Evolutionary conservation across 257 asterid species (phyloP).

Genomic region (Leonotis leonurus): DNA sequence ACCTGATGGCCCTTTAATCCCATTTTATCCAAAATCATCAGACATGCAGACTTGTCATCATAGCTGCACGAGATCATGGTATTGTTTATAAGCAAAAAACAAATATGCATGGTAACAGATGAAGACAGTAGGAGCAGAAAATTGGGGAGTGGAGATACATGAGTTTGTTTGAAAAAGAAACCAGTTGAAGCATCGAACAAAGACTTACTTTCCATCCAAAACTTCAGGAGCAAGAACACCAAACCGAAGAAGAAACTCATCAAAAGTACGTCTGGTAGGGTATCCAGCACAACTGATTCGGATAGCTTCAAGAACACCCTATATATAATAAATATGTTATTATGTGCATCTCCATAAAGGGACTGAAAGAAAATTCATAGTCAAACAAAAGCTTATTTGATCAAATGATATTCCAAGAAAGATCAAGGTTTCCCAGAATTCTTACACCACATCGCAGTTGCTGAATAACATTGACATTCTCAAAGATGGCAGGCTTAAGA

Average conservation of each 20-base stretch:
- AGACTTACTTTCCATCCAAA: slow-evolving; percentile 67
- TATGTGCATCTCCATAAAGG: neutral
- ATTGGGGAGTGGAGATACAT: slow-evolving; percentile 2
- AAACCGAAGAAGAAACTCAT: slow-evolving; percentile 96
- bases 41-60: slow-evolving; percentile 84
- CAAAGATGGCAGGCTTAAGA: slow-evolving; percentile 93
- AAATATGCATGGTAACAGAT: neutral
- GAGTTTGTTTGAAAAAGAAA: neutral
- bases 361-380: neutral
- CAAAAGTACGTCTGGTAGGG: slow-evolving; percentile 94
- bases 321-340: neutral
- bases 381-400: slow-evolving; percentile 14
- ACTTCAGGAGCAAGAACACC: slow-evolving; percentile 91
- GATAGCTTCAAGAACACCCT: slow-evolving; percentile 99
- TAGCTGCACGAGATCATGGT: slow-evolving; percentile 39
- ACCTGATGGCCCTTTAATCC: slow-evolving; percentile 95
- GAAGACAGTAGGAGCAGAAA: slow-evolving; percentile 10
- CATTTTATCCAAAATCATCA: slow-evolving; percentile 83
- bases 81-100: slow-evolving; percentile 9
- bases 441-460: slow-evolving; percentile 99
- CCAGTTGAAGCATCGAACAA: neutral
- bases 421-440: slow-evolving; percentile 22
- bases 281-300: slow-evolving; percentile 99
- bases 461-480: slow-evolving; percentile 81
- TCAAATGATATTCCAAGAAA: slow-evolving; percentile 11